Conservation (phyloP, 139 green algal species). For the Zygnema circumcarinatum region DNA sequence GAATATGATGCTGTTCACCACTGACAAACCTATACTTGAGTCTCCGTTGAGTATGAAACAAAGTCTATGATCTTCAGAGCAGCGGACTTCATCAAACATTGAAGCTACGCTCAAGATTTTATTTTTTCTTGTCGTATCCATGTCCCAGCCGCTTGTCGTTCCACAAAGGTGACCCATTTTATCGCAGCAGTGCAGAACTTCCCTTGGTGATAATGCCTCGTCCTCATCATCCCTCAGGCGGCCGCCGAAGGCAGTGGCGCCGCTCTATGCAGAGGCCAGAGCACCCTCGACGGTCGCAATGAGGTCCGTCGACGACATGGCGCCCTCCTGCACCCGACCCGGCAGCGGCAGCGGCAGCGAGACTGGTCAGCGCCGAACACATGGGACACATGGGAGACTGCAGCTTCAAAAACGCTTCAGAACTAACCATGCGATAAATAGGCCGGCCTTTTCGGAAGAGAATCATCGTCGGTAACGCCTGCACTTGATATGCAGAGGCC, state of each 20-base stretch:
- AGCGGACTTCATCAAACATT: too few species aligned
- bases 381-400: background rate
- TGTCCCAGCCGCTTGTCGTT: too few species aligned
- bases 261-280: background rate
- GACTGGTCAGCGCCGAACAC: background rate
- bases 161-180: background rate
- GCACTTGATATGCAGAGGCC: constrained; percentile 68
- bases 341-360: background rate
- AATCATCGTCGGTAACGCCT: constrained; percentile 77
- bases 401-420: constrained; percentile 7
- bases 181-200: background rate
- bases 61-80: too few species aligned
- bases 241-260: background rate
- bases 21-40: too few species aligned
- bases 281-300: background rate
- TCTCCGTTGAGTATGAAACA: too few species aligned
- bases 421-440: constrained; percentile 74
- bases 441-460: constrained; percentile 74
- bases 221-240: background rate
- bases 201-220: background rate
- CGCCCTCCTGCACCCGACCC: constrained; percentile 7
- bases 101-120: too few species aligned
- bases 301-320: background rate
- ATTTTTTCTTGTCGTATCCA: too few species aligned
- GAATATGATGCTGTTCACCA: too few species aligned